These are phyloP conservation scores for Heterotrichella gracilis DNA, from an alignment of 352 stramenopile species.

Conservation along the genomic window DNA sequence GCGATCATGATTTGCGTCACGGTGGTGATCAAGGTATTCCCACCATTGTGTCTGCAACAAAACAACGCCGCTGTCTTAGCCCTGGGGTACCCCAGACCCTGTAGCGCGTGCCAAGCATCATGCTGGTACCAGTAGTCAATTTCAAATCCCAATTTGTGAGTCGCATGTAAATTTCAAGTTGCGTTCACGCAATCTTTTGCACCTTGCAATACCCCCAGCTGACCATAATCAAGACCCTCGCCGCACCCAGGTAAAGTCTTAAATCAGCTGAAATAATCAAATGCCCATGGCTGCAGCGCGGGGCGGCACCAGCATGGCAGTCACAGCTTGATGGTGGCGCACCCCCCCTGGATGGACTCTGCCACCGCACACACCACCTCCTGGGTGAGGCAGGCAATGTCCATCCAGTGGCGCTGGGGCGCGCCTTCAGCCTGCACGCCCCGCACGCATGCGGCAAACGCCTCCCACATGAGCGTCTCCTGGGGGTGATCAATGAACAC, in stretches of 20 bases:
- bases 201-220: not conserved
- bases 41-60: not conserved
- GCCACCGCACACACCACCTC: not conserved
- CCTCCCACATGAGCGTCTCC: conserved; percentile 14
- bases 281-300: not conserved
- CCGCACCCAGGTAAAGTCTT: not conserved
- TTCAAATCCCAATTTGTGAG: no score
- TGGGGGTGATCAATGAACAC: no score
- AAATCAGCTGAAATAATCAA: not conserved
- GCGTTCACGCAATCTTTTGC: no score
- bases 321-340: not conserved
- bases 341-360: not conserved
- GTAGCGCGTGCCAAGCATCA: no score
- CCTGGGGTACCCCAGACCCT: not conserved
- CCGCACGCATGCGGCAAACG: not conserved
- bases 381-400: not conserved
- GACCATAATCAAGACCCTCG: not conserved
- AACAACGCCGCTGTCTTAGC: not conserved
- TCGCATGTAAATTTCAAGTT: no score
- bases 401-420: not conserved
- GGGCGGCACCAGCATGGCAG: not conserved
- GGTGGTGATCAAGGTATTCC: not conserved
- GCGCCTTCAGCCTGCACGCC: not conserved
- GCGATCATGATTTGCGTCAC: not conserved
- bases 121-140: no score